These are phyloP conservation scores for Blastocystis sp. DNA, from an alignment of 352 stramenopile genomes.

Conservation along the genomic window DNA sequence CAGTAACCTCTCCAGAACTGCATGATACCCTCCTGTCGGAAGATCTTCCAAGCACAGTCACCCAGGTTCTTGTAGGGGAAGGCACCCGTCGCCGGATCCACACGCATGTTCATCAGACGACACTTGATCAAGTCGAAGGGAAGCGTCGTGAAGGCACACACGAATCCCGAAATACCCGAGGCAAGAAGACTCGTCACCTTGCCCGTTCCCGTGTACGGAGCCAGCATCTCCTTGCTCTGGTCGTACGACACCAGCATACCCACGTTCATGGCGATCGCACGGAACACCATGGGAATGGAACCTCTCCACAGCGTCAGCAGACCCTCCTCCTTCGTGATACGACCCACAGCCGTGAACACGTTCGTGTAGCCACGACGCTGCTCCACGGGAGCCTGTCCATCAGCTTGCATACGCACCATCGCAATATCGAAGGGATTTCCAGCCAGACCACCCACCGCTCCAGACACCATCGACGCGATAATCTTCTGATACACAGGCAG, in stretches of 20 bases:
- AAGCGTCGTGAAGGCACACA: conserved; percentile 87
- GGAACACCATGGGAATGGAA: conserved; percentile 78
- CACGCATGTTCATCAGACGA: conserved; percentile 90
- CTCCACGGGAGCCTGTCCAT: conserved; percentile 77
- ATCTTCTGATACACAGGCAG: conserved; percentile 61
- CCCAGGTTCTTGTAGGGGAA: conserved; percentile 83
- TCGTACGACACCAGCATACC: conserved; percentile 98
- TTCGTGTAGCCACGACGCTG: conserved; percentile 94
- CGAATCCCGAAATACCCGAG: conserved; percentile 86
- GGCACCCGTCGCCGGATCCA: conserved; percentile 73
- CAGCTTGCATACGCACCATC: conserved; percentile 89
- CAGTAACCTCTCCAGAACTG: conserved; percentile 92
- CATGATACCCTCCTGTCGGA: conserved; percentile 79
- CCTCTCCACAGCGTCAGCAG: conserved; percentile 77
- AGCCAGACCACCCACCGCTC: conserved; percentile 72
- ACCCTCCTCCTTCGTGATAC: conserved; percentile 75
- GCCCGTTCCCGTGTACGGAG: conserved; percentile 33
- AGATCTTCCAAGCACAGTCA: conserved; percentile 84
- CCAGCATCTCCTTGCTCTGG: conserved; percentile 67
- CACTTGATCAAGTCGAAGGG: conserved; percentile 97
- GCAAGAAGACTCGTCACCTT: conserved; percentile 76
- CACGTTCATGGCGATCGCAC: conserved; percentile 94
- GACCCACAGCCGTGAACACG: conserved; percentile 85
- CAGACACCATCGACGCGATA: conserved; percentile 57
- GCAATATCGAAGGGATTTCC: conserved; percentile 94